Evolutionary conservation across 2,329 filamentous ascomycete genomes (phyloP), one percentile per base, ranked within the genome.

Genomic region (Aspergillus ruber): DNA sequence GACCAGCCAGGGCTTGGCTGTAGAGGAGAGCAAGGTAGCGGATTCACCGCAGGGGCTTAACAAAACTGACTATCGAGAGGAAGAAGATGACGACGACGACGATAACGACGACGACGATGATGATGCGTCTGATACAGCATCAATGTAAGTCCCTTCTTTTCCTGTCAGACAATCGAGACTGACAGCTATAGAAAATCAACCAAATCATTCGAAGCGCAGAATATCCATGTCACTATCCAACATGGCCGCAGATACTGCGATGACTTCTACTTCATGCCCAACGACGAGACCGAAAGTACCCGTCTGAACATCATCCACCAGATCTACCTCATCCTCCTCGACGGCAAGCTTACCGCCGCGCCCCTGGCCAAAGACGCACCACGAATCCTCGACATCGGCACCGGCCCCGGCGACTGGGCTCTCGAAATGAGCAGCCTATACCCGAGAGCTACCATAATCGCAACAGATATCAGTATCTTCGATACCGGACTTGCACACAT

Each of bases 261-360:
- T 57, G 72, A 77, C 29, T 73, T 74, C 29, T 85, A 84, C 58
- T 81, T 74, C 61, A 82, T 85, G 75, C 83, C 83, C 12, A 84
- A 84, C 61, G 83, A 85, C 56, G 79, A 84, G 41, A 67, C 74
- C 41, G 83, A 86, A 59, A 81, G 84, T 62, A 79, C 80, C 41
- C 79, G 83, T 38, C 64, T 84, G 44, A 76, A 78, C 49, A 71
- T 86, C 45, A 70, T 80, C 35, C 81, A 86, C 54, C 81, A 84
- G 59, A 77, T 84, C 42, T 84, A 81, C 56, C 66, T 83, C 5
- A 75, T 65, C 18, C 44, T 71, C 36, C 54, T 70, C 27, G 55
- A 70, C 42, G 56, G 64, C 36, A 51, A 63, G 29, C 51, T 70
- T 44, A 66, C 66, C 21, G 56, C 63, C 25, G 56, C 59, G 5